Evolutionary conservation across 805 yeast genomes (phyloP).

Genomic region (Cyberlindnera maclurae): DNA sequence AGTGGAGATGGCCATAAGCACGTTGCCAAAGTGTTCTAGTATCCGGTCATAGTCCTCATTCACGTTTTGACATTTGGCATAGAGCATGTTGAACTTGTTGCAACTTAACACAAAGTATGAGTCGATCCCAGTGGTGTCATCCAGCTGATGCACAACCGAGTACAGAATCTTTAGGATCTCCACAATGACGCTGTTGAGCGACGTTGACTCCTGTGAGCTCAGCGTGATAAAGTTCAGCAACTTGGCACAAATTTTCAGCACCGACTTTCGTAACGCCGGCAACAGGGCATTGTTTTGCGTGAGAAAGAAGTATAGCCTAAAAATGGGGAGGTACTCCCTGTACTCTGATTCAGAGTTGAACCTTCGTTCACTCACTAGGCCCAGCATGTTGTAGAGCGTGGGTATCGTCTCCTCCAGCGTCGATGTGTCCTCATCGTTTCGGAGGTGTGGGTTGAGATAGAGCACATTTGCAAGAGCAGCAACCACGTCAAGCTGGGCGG

Average conservation of each 20-base stretch:
- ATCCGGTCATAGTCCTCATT: constrained; percentile 20
- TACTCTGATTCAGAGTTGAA: constrained; percentile 21
- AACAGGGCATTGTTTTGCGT: constrained; percentile 12
- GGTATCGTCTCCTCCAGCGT: constrained; percentile 7
- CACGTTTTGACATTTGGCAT: constrained; percentile 10
- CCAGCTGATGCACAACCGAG: constrained; percentile 20
- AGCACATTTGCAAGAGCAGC: constrained; percentile 19
- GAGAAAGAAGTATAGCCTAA: constrained; percentile 20
- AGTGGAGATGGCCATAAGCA: constrained; percentile 18
- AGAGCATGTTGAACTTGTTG: constrained; percentile 21
- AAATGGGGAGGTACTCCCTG: constrained; percentile 21
- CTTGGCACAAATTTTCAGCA: constrained; percentile 18
- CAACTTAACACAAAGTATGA: constrained; percentile 23
- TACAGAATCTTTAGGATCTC: constrained; percentile 24
- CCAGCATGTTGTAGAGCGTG: constrained; percentile 11
- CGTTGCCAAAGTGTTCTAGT: constrained; percentile 22
- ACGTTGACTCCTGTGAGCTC: constrained; percentile 14
- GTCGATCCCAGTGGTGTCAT: constrained; percentile 20
- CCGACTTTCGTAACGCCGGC: constrained; percentile 8
- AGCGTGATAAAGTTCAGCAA: constrained; percentile 21
- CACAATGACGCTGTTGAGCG: constrained; percentile 20
- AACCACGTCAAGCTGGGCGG: constrained; percentile 16
- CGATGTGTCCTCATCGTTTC: constrained; percentile 5
- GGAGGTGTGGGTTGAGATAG: constrained; percentile 12
- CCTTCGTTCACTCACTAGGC: constrained; percentile 20